These are phyloP conservation scores for Uronychia setigera DNA, from an alignment of 73 alveolate species.

Conservation along the genomic window DNA sequence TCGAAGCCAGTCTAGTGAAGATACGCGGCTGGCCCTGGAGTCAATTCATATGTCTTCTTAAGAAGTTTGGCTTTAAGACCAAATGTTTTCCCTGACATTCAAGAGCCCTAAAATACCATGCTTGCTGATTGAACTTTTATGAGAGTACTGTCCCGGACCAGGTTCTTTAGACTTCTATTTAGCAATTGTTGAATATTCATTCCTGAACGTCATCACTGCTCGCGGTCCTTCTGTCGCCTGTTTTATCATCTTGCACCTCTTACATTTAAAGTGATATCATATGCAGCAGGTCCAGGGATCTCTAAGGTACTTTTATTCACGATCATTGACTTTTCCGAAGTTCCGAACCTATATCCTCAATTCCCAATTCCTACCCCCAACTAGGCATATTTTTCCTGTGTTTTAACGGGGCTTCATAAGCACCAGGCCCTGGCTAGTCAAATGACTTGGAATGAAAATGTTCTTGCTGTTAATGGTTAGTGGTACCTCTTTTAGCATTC, in stretches of 20 bases:
- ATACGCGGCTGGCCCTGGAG: conserved; percentile 1
- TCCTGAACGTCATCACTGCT: conserved; percentile 1
- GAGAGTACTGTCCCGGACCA: neutral
- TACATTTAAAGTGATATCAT: neutral
- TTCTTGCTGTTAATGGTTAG: too few relatives aligned
- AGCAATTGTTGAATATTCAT: neutral
- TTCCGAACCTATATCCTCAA: neutral
- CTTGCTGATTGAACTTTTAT: neutral
- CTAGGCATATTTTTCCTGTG: neutral
- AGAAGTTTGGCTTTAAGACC: neutral
- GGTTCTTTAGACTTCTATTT: neutral
- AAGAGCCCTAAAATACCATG: too few relatives aligned
- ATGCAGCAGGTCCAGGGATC: neutral
- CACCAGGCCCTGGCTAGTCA: neutral
- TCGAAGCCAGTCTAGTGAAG: neutral
- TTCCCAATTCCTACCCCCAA: neutral
- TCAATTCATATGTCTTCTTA: neutral
- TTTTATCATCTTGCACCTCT: neutral
- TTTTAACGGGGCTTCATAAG: neutral
- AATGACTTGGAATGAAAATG: neutral
- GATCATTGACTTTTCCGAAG: neutral
- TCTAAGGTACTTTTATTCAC: neutral
- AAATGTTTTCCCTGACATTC: neutral
- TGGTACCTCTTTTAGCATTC: too few relatives aligned
- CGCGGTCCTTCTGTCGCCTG: neutral